Percentiles rank a stretch among this genome's conserved stretches.
These are phyloP conservation scores for Agroathelia rolfsii DNA, from an alignment of 1,284 basidiomycete species.

Conservation along the genomic window DNA sequence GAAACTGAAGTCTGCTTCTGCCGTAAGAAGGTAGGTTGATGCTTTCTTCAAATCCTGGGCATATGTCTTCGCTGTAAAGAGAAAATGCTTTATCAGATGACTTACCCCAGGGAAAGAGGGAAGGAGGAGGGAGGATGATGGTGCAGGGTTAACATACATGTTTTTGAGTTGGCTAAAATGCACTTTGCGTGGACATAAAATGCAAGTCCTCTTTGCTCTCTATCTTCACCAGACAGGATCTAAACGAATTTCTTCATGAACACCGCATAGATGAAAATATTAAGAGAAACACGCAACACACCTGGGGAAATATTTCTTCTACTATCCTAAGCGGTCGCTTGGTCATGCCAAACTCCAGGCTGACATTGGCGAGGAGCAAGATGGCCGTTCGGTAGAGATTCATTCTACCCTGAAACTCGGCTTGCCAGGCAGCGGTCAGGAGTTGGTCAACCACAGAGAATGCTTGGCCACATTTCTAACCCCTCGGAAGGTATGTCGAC, in stretches of 20 bases:
- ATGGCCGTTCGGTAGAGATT: constrained; percentile 56
- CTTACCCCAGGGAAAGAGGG: too few species aligned
- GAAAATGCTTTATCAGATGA: too few species aligned
- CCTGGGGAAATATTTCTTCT: constrained; percentile 74
- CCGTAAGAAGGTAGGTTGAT: constrained; percentile 46
- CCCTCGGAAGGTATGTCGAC: constrained; percentile 8
- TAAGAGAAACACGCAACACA: constrained; percentile 17
- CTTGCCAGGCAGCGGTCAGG: constrained; percentile 63
- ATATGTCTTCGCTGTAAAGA: constrained; percentile 18
- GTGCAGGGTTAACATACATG: constrained; percentile 2
- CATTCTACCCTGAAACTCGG: constrained; percentile 66
- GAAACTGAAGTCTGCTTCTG: constrained; percentile 51
- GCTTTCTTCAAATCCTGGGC: constrained; percentile 46
- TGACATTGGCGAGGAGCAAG: constrained; percentile 64
- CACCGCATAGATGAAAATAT: constrained; percentile 1
- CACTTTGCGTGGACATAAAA: constrained; percentile 66
- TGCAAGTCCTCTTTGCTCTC: constrained; percentile 66
- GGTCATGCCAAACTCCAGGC: constrained; percentile 66
- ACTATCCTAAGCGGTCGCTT: constrained; percentile 51
- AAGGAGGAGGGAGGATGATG: constrained; percentile 4
- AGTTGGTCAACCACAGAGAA: constrained; percentile 53
- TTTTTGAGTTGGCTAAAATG: constrained; percentile 39
- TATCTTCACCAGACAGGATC: constrained; percentile 60
- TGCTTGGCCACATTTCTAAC: constrained; percentile 48
- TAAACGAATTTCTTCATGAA: constrained; percentile 20